Conservation (phyloP, 768 basidiomycete species). For the Rhizopogon vulgaris region DNA sequence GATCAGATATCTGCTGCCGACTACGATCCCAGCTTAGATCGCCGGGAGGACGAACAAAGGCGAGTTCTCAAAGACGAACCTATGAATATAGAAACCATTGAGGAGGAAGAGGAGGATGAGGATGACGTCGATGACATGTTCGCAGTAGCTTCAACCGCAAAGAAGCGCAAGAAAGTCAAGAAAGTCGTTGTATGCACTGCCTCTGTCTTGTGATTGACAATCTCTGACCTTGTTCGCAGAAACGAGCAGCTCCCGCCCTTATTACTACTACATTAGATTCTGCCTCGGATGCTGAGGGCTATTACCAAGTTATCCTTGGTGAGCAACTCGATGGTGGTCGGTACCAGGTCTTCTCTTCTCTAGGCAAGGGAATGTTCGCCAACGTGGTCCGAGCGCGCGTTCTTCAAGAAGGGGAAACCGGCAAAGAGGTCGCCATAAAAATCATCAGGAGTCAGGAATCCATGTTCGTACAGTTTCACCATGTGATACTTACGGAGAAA, state of each 20-base stretch:
- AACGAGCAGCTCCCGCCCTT: constrained; percentile 51
- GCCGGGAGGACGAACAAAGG: constrained; percentile 76
- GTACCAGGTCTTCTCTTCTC: constrained; percentile 89
- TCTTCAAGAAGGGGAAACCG: constrained; percentile 53
- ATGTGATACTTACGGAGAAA: neutral
- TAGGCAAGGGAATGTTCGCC: constrained; percentile 99
- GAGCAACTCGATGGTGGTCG: constrained; percentile 89
- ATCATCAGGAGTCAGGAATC: constrained; percentile 94
- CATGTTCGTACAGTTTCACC: constrained; percentile 56
- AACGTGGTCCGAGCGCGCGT: constrained; percentile 90
- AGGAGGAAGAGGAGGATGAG: constrained; percentile 55
- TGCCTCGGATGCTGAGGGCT: constrained; percentile 91
- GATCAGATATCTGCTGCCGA: constrained; percentile 89
- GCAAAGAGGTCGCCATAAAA: constrained; percentile 93
- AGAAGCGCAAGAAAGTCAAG: constrained; percentile 55
- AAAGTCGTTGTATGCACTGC: constrained; percentile 43
- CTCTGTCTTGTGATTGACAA: neutral
- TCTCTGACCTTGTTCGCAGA: constrained; percentile 26
- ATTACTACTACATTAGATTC: constrained; percentile 80
- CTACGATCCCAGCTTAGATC: constrained; percentile 82
- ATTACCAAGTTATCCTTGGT: constrained; percentile 90
- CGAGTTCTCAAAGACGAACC: constrained; percentile 41
- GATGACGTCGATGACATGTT: constrained; percentile 98
- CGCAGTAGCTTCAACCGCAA: constrained; percentile 45
- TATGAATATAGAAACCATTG: constrained; percentile 35